These are phyloP conservation scores for Eucalyptus cloeziana DNA, from an alignment of 345 rosid genomes.

Conservation along the genomic window DNA sequence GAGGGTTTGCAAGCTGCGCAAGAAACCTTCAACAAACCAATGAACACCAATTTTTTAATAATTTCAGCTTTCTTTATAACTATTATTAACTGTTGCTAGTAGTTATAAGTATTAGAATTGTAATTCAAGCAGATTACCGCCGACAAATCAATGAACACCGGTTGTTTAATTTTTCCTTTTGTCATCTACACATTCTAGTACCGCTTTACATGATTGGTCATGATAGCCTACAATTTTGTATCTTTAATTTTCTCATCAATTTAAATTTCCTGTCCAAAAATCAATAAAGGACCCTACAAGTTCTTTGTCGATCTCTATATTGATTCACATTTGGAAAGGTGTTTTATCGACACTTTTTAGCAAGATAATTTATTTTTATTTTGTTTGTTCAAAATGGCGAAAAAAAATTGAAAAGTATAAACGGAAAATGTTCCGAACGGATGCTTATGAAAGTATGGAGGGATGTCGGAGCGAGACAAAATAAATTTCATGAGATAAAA, in stretches of 20 bases:
- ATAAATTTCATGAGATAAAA: background rate
- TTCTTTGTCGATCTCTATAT: background rate
- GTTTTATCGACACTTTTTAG: background rate
- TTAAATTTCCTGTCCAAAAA: background rate
- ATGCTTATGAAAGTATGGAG: background rate
- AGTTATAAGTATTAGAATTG: background rate
- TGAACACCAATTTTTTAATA: too few species aligned
- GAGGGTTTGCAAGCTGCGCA: background rate
- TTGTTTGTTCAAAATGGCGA: background rate
- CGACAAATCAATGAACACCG: background rate
- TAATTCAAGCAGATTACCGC: background rate
- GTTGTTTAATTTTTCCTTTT: background rate
- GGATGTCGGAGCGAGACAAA: fast-evolving
- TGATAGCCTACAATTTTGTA: background rate
- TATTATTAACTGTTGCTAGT: background rate
- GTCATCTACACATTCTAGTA: background rate
- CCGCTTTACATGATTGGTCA: background rate
- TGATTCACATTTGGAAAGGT: background rate
- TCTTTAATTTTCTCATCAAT: too few species aligned
- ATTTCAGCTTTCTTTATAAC: background rate
- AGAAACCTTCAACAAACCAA: too few species aligned
- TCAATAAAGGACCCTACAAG: background rate
- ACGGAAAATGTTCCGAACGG: fast-evolving
- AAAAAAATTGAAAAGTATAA: background rate
- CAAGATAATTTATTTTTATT: too few species aligned